phyloP scores from a whole-genome alignment of 1,284 basidiomycete species.

The Caloboletus firmus region DNA sequence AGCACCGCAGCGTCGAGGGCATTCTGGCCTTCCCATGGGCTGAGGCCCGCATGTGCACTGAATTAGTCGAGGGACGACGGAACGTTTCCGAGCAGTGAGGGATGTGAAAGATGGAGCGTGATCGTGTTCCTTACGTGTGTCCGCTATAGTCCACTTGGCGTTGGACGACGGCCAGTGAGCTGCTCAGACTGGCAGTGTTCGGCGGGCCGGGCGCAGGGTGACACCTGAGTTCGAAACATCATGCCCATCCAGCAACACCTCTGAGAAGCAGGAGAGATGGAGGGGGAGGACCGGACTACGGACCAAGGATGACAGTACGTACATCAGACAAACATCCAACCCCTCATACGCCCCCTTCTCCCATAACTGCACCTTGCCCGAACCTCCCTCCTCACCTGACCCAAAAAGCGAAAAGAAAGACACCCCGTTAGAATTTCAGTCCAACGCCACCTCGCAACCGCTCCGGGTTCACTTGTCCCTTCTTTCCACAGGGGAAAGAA shows the following conservation, averaged over 20 bases:
- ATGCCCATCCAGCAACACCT: neutral
- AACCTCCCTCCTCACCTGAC: conserved; percentile 70
- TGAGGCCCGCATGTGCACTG: conserved; percentile 67
- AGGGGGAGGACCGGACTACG: neutral
- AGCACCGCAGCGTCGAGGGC: conserved; percentile 76
- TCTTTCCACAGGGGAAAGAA: neutral
- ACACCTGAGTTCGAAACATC: conserved; percentile 42
- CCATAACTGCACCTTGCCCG: conserved; percentile 65
- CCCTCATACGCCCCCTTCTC: conserved; percentile 63
- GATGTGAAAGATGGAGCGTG: neutral
- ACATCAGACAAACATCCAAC: conserved; percentile 71
- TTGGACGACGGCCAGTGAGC: conserved; percentile 52
- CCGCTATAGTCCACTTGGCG: conserved; percentile 55
- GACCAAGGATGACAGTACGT: conserved; percentile 19
- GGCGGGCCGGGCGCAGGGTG: conserved; percentile 61
- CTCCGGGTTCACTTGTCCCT: neutral
- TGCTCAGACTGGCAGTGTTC: conserved; percentile 49
- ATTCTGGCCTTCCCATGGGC: conserved; percentile 75
- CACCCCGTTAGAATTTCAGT: neutral
- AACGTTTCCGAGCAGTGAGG: neutral
- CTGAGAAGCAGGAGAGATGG: neutral
- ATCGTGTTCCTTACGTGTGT: conserved; percentile 47
- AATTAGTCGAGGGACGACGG: neutral
- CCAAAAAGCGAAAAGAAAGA: neutral
- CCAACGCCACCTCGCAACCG: neutral